Evolutionary conservation across 2,329 filamentous ascomycete species (phyloP), one percentile per base, ranked within the genome.

Genomic region (Nannizzia gypsea): DNA sequence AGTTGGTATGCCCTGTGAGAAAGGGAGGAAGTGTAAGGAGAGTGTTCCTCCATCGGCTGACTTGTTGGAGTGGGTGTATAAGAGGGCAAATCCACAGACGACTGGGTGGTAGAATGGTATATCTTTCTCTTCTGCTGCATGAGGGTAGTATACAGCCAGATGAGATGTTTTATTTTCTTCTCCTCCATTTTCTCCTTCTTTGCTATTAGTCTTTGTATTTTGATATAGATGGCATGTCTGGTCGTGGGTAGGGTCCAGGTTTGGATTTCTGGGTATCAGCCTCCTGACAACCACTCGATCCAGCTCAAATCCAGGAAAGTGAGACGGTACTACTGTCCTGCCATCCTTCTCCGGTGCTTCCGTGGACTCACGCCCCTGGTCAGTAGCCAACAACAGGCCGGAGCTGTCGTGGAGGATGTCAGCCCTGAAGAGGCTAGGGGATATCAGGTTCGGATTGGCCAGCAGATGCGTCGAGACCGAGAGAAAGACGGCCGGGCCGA

Each of bases 101-200:
- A 81, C 79, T 22, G 92, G 92, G 69, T 96, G 91, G 72, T 96
- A 97, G 73, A 88, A 96, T 0, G 92, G 92, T 63, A 93, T 80
- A 2, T 86, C 81, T 13, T 81, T 77, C 9, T 80, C 75, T 1
- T 76, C 75, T 34, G 78, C 71, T 6, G 83, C 78, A 72, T 96
- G 90, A 6, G 92, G 90, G 4, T 88, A 78, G 70, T 95, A 96
- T 36, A 95, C 72, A 15, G 95, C 83, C 58, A 92, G 73, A 34
- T 67, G 62, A 1, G 65, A 65, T 31, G 74, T 73, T 42, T 74
- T 69, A 2, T 67, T 50, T 17, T 34, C 38, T 8, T 61, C 54
- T 15, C 54, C 46, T n/a, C 28, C 31, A 2, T n/a, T n/a, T n/a
- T n/a, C n/a, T n/a, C n/a, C n/a, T n/a, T n/a, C n/a, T n/a, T n/a